phyloP scores from a whole-genome alignment of 2,329 filamentous ascomycete genomes.

The Xylaria digitata region DNA sequence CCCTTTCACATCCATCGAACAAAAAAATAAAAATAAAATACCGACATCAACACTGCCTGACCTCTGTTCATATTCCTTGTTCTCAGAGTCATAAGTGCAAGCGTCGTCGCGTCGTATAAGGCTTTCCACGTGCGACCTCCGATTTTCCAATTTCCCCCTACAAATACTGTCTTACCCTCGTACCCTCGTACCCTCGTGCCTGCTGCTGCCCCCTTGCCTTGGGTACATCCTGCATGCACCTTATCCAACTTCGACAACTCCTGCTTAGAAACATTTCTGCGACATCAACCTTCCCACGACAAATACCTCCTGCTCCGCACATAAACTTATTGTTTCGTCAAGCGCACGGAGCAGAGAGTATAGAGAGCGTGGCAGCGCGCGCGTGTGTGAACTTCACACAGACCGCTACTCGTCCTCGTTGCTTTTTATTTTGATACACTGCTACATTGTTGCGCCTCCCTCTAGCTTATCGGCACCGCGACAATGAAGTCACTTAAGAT shows the following conservation, averaged over 20 bases:
- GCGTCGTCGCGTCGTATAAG: conserved; percentile 12
- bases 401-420: conserved; percentile 8
- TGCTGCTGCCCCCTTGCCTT: conserved; percentile 5
- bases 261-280: conserved; percentile 25
- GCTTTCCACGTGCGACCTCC: not conserved
- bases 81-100: conserved; percentile 5
- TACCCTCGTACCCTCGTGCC: not conserved
- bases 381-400: not conserved
- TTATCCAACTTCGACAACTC: not conserved
- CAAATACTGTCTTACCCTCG: too few relatives aligned
- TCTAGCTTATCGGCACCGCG: conserved; percentile 22
- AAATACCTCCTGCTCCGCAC: conserved; percentile 12
- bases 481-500: conserved; percentile 64
- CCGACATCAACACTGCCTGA: conserved; percentile 1
- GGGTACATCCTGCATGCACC: conserved; percentile 12
- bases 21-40: not conserved
- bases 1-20: conserved; percentile 16
- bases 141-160: too few relatives aligned
- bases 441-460: conserved; percentile 1
- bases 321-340: not conserved
- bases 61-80: not conserved
- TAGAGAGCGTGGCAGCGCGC: conserved; percentile 9
- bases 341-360: not conserved
- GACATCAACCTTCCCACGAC: conserved; percentile 3
- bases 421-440: conserved; percentile 8